phyloP scores from a whole-genome alignment of 2,329 filamentous ascomycete genomes.

The Claviceps sp. region DNA sequence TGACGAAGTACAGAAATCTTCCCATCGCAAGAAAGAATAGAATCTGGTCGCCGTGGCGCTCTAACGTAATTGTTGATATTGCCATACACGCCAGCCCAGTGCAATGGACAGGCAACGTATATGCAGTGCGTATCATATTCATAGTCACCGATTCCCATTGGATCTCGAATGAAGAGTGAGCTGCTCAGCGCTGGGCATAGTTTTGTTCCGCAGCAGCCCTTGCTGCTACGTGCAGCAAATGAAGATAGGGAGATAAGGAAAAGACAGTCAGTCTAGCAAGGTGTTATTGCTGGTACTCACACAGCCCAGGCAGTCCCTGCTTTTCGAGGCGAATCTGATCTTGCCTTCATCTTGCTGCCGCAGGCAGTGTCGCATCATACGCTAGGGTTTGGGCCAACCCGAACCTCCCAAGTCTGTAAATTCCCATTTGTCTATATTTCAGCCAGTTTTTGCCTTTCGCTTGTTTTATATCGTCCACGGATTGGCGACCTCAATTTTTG shows the following conservation, averaged over 20 bases:
- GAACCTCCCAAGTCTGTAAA: neutral
- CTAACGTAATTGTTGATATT: neutral
- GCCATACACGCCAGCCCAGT: neutral
- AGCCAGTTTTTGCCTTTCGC: neutral
- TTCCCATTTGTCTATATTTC: neutral
- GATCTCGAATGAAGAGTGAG: neutral
- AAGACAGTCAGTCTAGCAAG: neutral
- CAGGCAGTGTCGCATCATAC: neutral
- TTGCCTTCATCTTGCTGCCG: neutral
- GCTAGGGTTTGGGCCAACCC: neutral
- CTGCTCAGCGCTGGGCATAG: neutral
- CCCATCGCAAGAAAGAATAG: neutral
- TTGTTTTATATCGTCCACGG: neutral
- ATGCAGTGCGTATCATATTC: neutral
- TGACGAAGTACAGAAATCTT: constrained; percentile 5
- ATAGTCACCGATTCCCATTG: neutral
- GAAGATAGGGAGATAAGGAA: neutral
- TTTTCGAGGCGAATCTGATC: neutral
- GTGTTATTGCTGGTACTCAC: neutral
- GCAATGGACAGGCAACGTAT: neutral
- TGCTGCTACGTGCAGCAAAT: neutral
- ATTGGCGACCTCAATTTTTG: neutral
- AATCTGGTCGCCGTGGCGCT: neutral
- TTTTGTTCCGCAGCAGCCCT: neutral
- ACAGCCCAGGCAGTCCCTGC: neutral